Evolutionary conservation across 108 stramenopile genomes (phyloP).

Genomic region (Stephanodiscus minutulus): DNA sequence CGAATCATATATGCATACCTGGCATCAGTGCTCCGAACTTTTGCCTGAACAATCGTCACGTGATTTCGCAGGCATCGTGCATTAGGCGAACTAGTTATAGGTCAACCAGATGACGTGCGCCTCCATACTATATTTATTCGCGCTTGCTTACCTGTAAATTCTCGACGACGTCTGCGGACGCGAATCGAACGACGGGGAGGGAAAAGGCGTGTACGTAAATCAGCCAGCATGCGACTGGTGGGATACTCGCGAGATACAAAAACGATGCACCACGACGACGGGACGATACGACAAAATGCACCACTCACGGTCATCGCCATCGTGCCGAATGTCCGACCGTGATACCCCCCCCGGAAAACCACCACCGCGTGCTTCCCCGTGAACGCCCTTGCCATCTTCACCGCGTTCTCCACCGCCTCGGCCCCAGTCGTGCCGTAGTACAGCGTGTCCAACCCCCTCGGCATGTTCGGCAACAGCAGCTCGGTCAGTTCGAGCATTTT

Average conservation of each 20-base stretch:
- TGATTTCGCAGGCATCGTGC: not conserved
- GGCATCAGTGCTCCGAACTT: slow-evolving; percentile 29
- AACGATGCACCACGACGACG: too few species aligned
- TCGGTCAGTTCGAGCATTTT: slow-evolving; percentile 66
- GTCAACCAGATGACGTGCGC: not conserved
- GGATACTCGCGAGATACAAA: too few species aligned
- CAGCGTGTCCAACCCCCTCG: slow-evolving; percentile 50
- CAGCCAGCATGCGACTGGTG: too few species aligned
- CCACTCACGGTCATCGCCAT: slow-evolving; percentile 70
- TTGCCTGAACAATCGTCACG: slow-evolving; percentile 6
- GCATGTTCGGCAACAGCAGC: slow-evolving; percentile 28
- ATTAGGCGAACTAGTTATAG: not conserved
- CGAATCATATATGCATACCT: not conserved
- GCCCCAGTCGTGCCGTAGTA: slow-evolving; percentile 75
- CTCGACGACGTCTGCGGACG: slow-evolving; percentile 30
- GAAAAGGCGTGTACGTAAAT: too few species aligned
- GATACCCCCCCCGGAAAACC: slow-evolving; percentile 67
- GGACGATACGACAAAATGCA: not conserved
- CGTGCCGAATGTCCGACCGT: slow-evolving; percentile 73
- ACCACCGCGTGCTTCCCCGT: slow-evolving; percentile 66
- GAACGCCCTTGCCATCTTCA: slow-evolving; percentile 70
- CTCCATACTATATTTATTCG: not conserved
- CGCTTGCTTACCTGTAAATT: slow-evolving; percentile 33
- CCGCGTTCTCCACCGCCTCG: slow-evolving; percentile 72
- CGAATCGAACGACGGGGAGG: not conserved